Percentiles rank a stretch among this genome's conserved stretches.
Evolutionary conservation across 345 rosid genomes (phyloP).

Genomic region (Lagerstroemia speciosa): DNA sequence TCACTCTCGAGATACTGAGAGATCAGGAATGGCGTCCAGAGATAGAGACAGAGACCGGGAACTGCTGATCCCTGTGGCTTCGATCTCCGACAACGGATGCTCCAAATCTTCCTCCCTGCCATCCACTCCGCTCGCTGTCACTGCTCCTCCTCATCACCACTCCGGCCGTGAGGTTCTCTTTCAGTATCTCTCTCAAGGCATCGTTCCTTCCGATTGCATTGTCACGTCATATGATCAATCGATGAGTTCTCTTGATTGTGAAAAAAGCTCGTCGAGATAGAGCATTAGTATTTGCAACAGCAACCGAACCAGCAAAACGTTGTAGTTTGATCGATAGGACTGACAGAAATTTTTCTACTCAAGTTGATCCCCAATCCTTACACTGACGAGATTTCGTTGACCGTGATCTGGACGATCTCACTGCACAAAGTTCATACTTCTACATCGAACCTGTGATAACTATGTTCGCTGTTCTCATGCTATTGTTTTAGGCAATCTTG

Average conservation of each 20-base stretch:
- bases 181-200: background rate
- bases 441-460: background rate
- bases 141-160: constrained; percentile 13
- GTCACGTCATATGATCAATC: background rate
- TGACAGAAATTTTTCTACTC: background rate
- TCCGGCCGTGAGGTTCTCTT: constrained; percentile 22
- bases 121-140: constrained; percentile 11
- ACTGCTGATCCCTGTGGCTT: constrained; percentile 23
- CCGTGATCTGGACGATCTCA: background rate
- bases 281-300: background rate
- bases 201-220: background rate
- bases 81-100: constrained; percentile 12
- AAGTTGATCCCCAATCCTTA: background rate
- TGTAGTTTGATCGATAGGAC: background rate
- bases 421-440: background rate
- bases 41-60: constrained; percentile 30
- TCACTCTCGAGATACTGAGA: background rate
- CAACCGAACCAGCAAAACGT: background rate
- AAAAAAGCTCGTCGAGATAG: background rate
- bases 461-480: background rate
- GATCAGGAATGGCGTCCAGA: constrained; percentile 17
- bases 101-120: constrained; percentile 18
- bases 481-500: constrained; percentile 26
- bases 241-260: background rate
- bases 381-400: background rate